Evolutionary conservation across 345 rosid species (phyloP).

Genomic region (Schrenkiella parvula): DNA sequence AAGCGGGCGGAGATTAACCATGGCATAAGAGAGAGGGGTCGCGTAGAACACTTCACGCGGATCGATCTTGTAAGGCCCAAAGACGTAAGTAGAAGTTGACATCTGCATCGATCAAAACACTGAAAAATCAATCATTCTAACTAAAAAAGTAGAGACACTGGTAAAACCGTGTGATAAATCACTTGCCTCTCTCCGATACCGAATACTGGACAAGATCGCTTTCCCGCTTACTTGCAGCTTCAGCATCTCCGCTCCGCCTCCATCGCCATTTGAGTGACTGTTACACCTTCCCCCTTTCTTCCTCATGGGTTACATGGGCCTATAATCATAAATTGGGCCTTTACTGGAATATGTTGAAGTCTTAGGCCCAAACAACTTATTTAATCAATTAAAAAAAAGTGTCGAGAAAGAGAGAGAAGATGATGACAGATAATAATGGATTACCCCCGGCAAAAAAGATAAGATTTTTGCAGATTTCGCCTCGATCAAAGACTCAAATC

Average conservation of each 20-base stretch:
- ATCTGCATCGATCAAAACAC: slow-evolving; percentile 28
- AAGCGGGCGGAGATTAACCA: slow-evolving; percentile 90
- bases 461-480: slow-evolving; percentile 34
- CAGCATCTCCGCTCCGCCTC: slow-evolving; percentile 33
- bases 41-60: slow-evolving; percentile 74
- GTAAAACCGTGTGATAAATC: background rate
- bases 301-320: background rate
- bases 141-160: background rate
- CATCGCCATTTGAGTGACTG: slow-evolving; percentile 13
- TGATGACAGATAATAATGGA: slow-evolving; percentile 15
- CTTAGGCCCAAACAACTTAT: background rate
- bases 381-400: background rate
- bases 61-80: slow-evolving; percentile 75
- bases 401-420: background rate
- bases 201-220: slow-evolving; percentile 23
- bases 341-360: background rate
- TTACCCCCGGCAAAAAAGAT: slow-evolving; percentile 22
- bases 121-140: background rate
- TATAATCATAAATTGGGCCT: background rate
- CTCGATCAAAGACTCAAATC: slow-evolving; percentile 27
- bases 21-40: slow-evolving; percentile 63
- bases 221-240: slow-evolving; percentile 34
- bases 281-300: background rate
- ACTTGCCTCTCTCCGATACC: slow-evolving; percentile 26
- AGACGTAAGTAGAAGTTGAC: slow-evolving; percentile 35